These are phyloP conservation scores for Rubia yunnanensis DNA, from an alignment of 257 asterid species.

Conservation along the genomic window DNA sequence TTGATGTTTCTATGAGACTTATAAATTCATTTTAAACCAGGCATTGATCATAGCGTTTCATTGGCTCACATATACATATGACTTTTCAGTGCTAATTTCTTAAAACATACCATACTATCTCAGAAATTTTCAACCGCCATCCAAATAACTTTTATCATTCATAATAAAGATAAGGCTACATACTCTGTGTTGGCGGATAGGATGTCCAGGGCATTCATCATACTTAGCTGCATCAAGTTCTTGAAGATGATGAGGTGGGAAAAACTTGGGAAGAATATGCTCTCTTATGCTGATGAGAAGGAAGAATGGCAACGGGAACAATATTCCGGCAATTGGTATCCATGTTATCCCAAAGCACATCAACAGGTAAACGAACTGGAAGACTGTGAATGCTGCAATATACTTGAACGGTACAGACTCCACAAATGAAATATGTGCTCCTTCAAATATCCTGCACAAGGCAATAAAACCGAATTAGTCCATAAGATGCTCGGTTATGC, in stretches of 20 bases:
- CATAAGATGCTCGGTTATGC: background rate
- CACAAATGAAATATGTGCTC: slow-evolving; percentile 66
- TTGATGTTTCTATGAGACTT: no score
- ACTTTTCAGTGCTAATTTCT: no score
- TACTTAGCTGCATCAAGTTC: slow-evolving; percentile 82
- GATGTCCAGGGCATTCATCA: slow-evolving; percentile 60
- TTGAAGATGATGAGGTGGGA: slow-evolving; percentile 49
- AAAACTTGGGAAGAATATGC: slow-evolving; percentile 63
- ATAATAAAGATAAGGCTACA: background rate
- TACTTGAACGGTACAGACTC: slow-evolving; percentile 80
- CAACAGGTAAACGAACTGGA: slow-evolving; percentile 54
- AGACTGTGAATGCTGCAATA: slow-evolving; percentile 56
- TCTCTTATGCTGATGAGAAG: slow-evolving; percentile 59
- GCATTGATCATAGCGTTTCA: no score
- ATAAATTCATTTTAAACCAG: no score
- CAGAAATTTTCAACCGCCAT: background rate
- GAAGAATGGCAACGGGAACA: slow-evolving; percentile 82
- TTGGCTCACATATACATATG: background rate
- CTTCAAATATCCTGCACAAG: slow-evolving; percentile 55
- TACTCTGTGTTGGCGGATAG: slow-evolving; percentile 37
- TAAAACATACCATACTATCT: background rate
- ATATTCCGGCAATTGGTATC: slow-evolving; percentile 86
- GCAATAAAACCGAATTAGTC: background rate
- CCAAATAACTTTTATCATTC: background rate
- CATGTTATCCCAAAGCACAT: slow-evolving; percentile 82